Conservation (phyloP, 768 basidiomycete genomes). For the Agrocybe pediades region DNA sequence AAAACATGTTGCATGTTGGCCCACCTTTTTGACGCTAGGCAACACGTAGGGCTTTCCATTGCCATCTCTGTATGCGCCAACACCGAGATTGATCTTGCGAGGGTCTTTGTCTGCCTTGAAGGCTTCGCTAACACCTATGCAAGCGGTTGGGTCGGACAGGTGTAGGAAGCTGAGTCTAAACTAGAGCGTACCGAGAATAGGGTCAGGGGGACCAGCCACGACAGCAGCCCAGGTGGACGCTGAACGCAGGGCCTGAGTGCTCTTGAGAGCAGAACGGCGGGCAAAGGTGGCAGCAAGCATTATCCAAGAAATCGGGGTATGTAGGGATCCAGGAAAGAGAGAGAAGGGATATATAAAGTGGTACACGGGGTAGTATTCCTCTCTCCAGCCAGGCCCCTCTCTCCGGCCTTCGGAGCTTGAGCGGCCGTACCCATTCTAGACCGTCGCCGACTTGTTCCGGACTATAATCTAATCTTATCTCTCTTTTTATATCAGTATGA, state of each 20-base stretch:
- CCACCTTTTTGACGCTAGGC: conserved; percentile 83
- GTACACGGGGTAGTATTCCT: conserved; percentile 1
- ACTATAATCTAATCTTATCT: conserved; percentile 22
- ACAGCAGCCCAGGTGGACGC: conserved; percentile 83
- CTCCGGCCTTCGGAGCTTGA: conserved; percentile 21
- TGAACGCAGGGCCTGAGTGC: conserved; percentile 39
- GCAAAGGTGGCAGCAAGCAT: conserved; percentile 53
- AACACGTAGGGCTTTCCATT: conserved; percentile 95
- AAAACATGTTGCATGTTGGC: conserved; percentile 4
- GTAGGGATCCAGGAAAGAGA: conserved; percentile 16
- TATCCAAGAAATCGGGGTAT: conserved; percentile 26
- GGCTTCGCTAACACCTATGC: conserved; percentile 83
- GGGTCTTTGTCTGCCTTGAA: conserved; percentile 95
- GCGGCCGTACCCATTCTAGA: conserved; percentile 15
- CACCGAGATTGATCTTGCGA: conserved; percentile 96
- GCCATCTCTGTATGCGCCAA: conserved; percentile 94
- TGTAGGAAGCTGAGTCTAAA: conserved; percentile 3
- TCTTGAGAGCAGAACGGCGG: conserved; percentile 49
- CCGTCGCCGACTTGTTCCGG: conserved; percentile 27
- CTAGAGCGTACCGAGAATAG: conserved; percentile 76
- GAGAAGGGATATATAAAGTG: conserved; percentile 6
- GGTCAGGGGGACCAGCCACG: conserved; percentile 87
- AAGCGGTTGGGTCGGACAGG: conserved; percentile 4
- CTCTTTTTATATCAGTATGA: conserved; percentile 12
- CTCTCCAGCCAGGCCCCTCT: background rate